phyloP scores from a whole-genome alignment of 2,329 filamentous ascomycete species.

The Parastagonospora nodorum region DNA sequence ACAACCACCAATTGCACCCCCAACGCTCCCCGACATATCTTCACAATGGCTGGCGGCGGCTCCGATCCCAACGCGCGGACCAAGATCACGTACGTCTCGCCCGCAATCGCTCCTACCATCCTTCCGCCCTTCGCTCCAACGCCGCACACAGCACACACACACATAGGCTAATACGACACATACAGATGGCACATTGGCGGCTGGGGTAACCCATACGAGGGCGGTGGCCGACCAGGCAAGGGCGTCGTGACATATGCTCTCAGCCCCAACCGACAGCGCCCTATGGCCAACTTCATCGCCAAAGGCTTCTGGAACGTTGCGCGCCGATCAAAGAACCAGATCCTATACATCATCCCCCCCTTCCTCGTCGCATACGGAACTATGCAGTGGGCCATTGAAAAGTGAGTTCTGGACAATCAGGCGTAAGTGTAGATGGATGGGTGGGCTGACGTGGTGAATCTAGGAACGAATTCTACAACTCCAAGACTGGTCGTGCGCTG shows the following conservation, averaged over 20 bases:
- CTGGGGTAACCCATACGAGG: slow-evolving; percentile 48
- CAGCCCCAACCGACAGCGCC: slow-evolving; percentile 85
- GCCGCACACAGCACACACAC: slow-evolving; percentile 2
- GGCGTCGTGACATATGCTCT: slow-evolving; percentile 73
- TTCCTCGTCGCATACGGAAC: slow-evolving; percentile 77
- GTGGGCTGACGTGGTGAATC: slow-evolving; percentile 4
- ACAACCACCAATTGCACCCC: slow-evolving; percentile 24
- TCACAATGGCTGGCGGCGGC: slow-evolving; percentile 40
- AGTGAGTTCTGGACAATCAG: slow-evolving; percentile 62
- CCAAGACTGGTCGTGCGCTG: slow-evolving; percentile 70
- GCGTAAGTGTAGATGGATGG: not conserved
- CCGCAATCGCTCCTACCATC: slow-evolving; percentile 5
- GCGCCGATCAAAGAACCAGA: slow-evolving; percentile 82
- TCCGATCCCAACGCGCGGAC: slow-evolving; percentile 28
- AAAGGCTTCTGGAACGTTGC: slow-evolving; percentile 95
- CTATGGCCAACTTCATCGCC: slow-evolving; percentile 76
- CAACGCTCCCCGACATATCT: slow-evolving; percentile 14
- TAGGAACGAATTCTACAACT: slow-evolving; percentile 83
- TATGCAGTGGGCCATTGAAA: slow-evolving; percentile 90
- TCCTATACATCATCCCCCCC: slow-evolving; percentile 86
- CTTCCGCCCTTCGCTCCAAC: slow-evolving; percentile 7
- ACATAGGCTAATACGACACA: slow-evolving; percentile 16
- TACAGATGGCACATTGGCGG: slow-evolving; percentile 44
- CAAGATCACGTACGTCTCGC: slow-evolving; percentile 36
- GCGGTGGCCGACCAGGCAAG: slow-evolving; percentile 57